Evolutionary conservation across 2,329 filamentous ascomycete genomes (phyloP), one percentile per base, ranked within the genome.

Genomic region (Ramichloridium luteum): DNA sequence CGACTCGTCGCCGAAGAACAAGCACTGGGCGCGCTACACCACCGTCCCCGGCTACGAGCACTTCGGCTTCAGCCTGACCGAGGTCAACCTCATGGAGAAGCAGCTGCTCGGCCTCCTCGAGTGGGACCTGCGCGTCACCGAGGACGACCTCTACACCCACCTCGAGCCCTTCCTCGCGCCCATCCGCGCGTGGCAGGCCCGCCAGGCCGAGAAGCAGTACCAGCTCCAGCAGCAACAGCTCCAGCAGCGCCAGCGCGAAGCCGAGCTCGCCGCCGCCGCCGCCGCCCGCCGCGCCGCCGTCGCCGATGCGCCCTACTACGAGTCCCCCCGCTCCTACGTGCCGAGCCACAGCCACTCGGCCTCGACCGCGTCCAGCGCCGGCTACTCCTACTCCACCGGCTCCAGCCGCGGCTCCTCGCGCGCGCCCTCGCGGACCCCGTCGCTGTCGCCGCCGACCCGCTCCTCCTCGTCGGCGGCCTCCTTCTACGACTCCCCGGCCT

Each of bases 51-150:
- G 72, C 32, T 79, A 68, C 56, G 74, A 76, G 8, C 73, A 68
- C 51, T 98, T 96, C 52, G 82, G 85, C 48, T 96, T 98, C 68
- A 88, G 77, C 50, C 71, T 86, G 46, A 90, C 83, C 20, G 90
- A 98, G 63, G 90, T 98, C 50, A 98, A 98, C 66, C 70, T 96
- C 40, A 98, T 98, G 90, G 90, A 98, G 71, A 92, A 93, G 71
- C 90, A 98, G 62, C 72, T 98, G 16, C 77, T 98, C 31, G 90
- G 84, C 65, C 72, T 98, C 26, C 70, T 98, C 27, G 82, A 94
- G 55, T 98, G 86, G 84, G 84, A 98, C 46, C 73, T 93, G 38
- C 73, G 82, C 45, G 85, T 98, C 52, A 77, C 69, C 25, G 75
- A 85, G 51, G 70, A 86, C 34, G 85, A 96, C 49, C 76, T 98